Conservation (phyloP, 495 filamentous ascomycete species). For the Tetracladium setigerum region DNA sequence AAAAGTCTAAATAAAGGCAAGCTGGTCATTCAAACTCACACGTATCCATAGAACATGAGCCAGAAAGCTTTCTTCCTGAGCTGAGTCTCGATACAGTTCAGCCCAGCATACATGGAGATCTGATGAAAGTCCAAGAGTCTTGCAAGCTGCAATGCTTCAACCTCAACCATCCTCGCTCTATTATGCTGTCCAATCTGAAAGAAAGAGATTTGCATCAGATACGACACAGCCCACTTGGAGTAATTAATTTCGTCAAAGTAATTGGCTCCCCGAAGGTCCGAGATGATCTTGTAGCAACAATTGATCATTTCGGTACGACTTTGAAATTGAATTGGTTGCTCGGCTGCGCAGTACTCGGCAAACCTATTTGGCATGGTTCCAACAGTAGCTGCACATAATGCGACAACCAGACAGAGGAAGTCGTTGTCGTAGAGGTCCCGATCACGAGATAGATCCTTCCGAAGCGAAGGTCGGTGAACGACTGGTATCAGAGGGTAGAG, state of each 20-base stretch:
- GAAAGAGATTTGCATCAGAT: conserved; percentile 17
- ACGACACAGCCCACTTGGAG: conserved; percentile 21
- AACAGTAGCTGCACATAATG: background rate
- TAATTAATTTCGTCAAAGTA: conserved; percentile 23
- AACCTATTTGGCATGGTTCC: conserved; percentile 2
- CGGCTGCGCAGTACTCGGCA: conserved; percentile 8
- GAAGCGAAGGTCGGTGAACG: conserved; percentile 21
- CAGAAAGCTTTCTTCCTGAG: conserved; percentile 35
- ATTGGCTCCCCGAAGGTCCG: conserved; percentile 9
- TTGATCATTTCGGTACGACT: conserved; percentile 20
- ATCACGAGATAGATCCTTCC: conserved; percentile 3
- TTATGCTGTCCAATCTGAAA: conserved; percentile 23
- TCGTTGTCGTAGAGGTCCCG: background rate
- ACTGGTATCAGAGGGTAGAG: conserved; percentile 22
- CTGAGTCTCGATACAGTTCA: conserved; percentile 31
- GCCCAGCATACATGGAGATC: conserved; percentile 15
- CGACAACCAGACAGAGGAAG: background rate
- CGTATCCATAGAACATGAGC: conserved; percentile 22
- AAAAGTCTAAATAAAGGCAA: background rate
- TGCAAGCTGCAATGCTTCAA: conserved; percentile 23
- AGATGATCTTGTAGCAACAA: conserved; percentile 14
- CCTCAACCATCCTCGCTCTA: conserved; percentile 19
- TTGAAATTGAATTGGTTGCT: conserved; percentile 9
- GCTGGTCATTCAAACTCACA: conserved; percentile 14
- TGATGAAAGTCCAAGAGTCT: conserved; percentile 19